A percentile compares a stretch with the other conserved stretches of the same genome.
These are phyloP conservation scores for Xylariaceae sp. DNA, from an alignment of 2,329 filamentous ascomycete genomes.

Conservation along the genomic window DNA sequence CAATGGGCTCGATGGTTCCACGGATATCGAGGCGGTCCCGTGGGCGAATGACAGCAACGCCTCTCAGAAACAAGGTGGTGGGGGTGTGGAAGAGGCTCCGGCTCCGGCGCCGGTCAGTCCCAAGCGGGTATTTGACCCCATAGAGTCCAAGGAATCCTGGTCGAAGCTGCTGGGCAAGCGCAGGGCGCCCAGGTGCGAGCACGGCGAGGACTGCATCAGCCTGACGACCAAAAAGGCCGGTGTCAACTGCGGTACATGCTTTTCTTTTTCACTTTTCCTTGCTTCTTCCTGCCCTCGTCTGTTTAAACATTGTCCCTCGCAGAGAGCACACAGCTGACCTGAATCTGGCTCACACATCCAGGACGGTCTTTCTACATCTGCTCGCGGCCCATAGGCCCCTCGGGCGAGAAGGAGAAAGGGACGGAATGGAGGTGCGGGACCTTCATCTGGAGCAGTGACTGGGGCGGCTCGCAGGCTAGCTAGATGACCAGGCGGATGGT, in stretches of 20 bases:
- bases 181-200: conserved; percentile 71
- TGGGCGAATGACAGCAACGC: too few species aligned
- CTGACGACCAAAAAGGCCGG: conserved; percentile 84
- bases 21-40: conserved; percentile 6
- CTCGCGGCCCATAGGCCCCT: conserved; percentile 69
- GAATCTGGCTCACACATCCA: conserved; percentile 17
- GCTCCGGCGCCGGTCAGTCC: conserved; percentile 4
- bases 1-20: conserved; percentile 6
- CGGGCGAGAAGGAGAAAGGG: conserved; percentile 73
- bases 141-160: conserved; percentile 75
- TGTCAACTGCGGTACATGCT: conserved; percentile 57
- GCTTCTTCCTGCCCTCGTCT: background rate
- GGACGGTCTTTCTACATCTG: conserved; percentile 59
- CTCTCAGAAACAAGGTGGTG: background rate
- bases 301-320: background rate
- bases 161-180: conserved; percentile 73
- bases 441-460: conserved; percentile 65
- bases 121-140: conserved; percentile 55
- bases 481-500: too few species aligned
- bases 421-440: conserved; percentile 84
- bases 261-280: background rate
- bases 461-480: conserved; percentile 28
- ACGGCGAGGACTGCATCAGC: conserved; percentile 78
- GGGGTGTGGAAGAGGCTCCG: too few species aligned
- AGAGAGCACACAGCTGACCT: conserved; percentile 2